Evolutionary conservation across 768 basidiomycete genomes (phyloP).

Genomic region (Tylopilus subfusipes): DNA sequence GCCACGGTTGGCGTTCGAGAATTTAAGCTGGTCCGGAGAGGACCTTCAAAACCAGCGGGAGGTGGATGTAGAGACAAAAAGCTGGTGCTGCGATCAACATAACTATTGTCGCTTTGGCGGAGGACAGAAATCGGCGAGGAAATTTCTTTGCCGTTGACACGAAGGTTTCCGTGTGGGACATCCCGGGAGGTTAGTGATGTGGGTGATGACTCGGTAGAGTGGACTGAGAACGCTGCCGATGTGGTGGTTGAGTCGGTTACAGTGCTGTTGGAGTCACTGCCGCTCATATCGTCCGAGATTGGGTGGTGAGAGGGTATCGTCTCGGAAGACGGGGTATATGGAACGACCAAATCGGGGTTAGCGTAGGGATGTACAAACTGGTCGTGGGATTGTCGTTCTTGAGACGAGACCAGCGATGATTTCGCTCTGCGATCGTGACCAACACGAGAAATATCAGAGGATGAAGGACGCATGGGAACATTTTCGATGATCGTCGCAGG

Average conservation of each 20-base stretch:
- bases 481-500: constrained; percentile 1
- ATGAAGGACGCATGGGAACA: constrained; percentile 2
- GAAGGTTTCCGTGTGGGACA: constrained; percentile 11
- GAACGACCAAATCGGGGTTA: constrained; percentile 62
- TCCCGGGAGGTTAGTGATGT: constrained; percentile 24
- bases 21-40: constrained; percentile 50
- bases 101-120: constrained; percentile 25
- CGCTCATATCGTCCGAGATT: constrained; percentile 33
- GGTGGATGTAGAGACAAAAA: constrained; percentile 34
- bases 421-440: constrained; percentile 10
- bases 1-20: constrained; percentile 50
- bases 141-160: constrained; percentile 49
- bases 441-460: constrained; percentile 11
- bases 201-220: constrained; percentile 34
- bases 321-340: constrained; percentile 33
- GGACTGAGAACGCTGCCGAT: constrained; percentile 34
- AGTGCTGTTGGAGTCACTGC: constrained; percentile 52
- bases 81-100: constrained; percentile 28
- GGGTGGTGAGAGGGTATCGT: constrained; percentile 29
- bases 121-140: constrained; percentile 51
- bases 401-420: constrained; percentile 27
- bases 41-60: constrained; percentile 29
- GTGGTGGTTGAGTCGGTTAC: constrained; percentile 43
- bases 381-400: constrained; percentile 33
- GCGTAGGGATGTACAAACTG: constrained; percentile 70